Evolutionary conservation across 441 rosid genomes (phyloP).

Genomic region (Erodium texanum): DNA sequence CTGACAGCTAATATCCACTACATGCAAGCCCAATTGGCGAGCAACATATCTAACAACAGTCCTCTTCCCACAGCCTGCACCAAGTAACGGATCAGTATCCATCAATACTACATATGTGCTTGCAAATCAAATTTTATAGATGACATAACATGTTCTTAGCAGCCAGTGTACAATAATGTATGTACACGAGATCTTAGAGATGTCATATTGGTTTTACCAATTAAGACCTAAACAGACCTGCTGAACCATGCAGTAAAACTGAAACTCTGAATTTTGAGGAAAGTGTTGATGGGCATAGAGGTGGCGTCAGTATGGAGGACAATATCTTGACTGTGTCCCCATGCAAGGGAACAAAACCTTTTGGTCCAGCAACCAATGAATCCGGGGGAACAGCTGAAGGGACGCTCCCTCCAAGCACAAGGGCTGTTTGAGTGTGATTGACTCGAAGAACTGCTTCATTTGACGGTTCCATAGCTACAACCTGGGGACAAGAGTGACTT

Average conservation of each 20-base stretch:
- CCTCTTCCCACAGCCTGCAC: conserved; percentile 86
- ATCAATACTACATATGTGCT: background rate
- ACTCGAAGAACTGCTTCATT: conserved; percentile 67
- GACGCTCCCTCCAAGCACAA: conserved; percentile 81
- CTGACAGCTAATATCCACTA: conserved; percentile 90
- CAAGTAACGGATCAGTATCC: conserved; percentile 17
- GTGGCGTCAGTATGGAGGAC: conserved; percentile 72
- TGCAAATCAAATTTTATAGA: conserved; percentile 11
- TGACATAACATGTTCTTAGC: conserved; percentile 8
- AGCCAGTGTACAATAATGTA: conserved; percentile 5
- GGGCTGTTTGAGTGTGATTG: conserved; percentile 69
- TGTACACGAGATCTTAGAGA: background rate
- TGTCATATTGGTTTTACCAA: background rate
- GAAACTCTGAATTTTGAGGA: conserved; percentile 85
- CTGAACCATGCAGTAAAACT: conserved; percentile 62
- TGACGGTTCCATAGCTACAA: conserved; percentile 84
- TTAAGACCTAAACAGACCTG: conserved; percentile 35
- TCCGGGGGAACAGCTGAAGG: conserved; percentile 80
- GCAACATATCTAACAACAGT: conserved; percentile 77
- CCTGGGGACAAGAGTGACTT: conserved; percentile 41
- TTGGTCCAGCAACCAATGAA: conserved; percentile 41
- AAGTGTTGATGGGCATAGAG: conserved; percentile 70
- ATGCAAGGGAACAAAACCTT: conserved; percentile 53
- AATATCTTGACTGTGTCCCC: conserved; percentile 51
- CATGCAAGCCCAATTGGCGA: conserved; percentile 68